A percentile compares a stretch with the other conserved stretches of the same genome.
Conservation (phyloP, 768 basidiomycete species). For the Cystobasidium tubakii region DNA sequence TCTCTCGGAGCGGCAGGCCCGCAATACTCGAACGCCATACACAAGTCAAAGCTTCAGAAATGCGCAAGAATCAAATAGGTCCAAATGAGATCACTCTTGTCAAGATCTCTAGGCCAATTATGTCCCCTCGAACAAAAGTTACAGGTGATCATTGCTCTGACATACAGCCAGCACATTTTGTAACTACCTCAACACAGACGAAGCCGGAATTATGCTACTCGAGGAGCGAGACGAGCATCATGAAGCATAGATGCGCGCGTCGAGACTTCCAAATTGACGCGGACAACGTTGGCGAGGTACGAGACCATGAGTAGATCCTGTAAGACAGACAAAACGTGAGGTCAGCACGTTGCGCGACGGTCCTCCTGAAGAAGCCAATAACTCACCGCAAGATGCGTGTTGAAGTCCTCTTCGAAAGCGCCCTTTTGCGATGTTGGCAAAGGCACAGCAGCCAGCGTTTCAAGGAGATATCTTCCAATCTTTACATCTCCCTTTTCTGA, state of each 20-base stretch:
- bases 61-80: too few species aligned
- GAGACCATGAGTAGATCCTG: constrained; percentile 34
- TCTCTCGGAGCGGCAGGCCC: too few species aligned
- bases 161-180: background rate
- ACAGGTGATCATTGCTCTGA: background rate
- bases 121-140: too few species aligned
- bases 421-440: constrained; percentile 2
- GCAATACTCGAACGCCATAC: too few species aligned
- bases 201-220: background rate
- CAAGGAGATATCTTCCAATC: constrained; percentile 28
- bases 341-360: background rate
- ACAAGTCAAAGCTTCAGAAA: too few species aligned
- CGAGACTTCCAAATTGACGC: constrained; percentile 24
- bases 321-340: background rate
- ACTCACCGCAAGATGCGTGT: constrained; percentile 27
- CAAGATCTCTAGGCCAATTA: too few species aligned
- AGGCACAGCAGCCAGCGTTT: constrained; percentile 29
- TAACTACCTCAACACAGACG: background rate
- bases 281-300: constrained; percentile 30
- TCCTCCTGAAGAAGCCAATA: background rate
- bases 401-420: constrained; percentile 28
- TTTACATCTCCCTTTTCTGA: constrained; percentile 23
- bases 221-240: constrained; percentile 23
- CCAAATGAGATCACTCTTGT: too few species aligned
- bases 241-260: constrained; percentile 25